Percentiles rank a stretch among this genome's conserved stretches.
These are phyloP conservation scores for Chenopodium quinoa DNA, from an alignment of 148 eudicot genomes.

Conservation along the genomic window DNA sequence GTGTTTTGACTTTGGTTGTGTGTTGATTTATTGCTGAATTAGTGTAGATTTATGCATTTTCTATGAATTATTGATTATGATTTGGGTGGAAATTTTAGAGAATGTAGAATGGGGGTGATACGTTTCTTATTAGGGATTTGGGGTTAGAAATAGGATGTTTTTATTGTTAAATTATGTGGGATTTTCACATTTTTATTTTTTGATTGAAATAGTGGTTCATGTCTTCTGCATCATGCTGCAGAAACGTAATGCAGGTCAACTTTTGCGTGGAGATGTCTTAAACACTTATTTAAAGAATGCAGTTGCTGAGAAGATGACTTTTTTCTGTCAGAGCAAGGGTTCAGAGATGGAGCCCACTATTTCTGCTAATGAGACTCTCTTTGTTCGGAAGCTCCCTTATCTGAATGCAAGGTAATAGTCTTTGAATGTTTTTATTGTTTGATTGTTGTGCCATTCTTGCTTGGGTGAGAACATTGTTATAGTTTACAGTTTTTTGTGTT, in stretches of 20 bases:
- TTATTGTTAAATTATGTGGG: neutral
- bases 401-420: constrained; percentile 12
- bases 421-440: neutral
- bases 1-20: no score
- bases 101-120: no score
- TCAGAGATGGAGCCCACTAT: constrained; percentile 24
- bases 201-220: neutral
- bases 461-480: neutral
- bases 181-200: no score
- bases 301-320: constrained; percentile 12
- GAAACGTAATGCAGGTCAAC: neutral
- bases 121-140: no score
- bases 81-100: no score
- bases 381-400: constrained; percentile 25
- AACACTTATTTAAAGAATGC: neutral
- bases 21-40: no score
- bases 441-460: neutral
- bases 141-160: no score
- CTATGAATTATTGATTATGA: no score
- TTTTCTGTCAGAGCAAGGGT: constrained; percentile 17
- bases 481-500: neutral
- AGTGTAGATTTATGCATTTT: no score
- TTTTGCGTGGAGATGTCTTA: neutral
- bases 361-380: constrained; percentile 21
- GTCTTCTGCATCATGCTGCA: constrained; percentile 17